Percentiles rank a stretch among this genome's conserved stretches.
These are phyloP conservation scores for Adansonia rubrostipa DNA, from an alignment of 441 rosid species.

Conservation along the genomic window DNA sequence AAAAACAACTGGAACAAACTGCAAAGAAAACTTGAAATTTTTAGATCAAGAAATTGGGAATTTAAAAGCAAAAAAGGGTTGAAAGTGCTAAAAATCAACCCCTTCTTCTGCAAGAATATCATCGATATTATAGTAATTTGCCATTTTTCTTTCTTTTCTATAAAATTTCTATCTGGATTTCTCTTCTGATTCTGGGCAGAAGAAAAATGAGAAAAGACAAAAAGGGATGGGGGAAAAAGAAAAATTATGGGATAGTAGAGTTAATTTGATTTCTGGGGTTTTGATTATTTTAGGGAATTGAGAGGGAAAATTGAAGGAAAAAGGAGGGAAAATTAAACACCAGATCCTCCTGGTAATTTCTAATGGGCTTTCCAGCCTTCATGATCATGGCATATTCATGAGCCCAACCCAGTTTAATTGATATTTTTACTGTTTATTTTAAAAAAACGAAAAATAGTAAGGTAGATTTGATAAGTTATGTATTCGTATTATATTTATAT, in stretches of 20 bases:
- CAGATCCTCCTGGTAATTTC: neutral
- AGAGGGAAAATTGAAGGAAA: neutral
- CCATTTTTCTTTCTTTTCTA: conserved; percentile 37
- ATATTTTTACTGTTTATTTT: neutral
- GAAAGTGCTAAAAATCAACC: neutral
- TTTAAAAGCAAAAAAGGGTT: neutral
- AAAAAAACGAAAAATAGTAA: no score
- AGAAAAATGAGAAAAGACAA: neutral
- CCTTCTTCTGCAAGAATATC: conserved; percentile 20
- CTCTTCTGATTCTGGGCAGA: neutral
- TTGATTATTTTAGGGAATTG: neutral
- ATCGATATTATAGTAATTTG: conserved; percentile 49
- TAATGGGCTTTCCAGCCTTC: neutral
- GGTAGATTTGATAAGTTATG: no score
- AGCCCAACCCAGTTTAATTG: neutral
- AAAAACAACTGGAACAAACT: conserved; percentile 75
- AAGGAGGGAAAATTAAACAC: neutral
- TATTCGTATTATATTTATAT: no score
- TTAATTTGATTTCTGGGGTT: neutral
- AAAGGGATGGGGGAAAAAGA: neutral
- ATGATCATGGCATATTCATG: neutral
- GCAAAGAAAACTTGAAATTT: conserved; percentile 13
- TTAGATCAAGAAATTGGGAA: neutral
- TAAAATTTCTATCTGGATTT: neutral
- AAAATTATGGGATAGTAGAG: neutral